Evolutionary conservation across 495 filamentous ascomycete species (phyloP).

Genomic region (Neurospora sublineolata): DNA sequence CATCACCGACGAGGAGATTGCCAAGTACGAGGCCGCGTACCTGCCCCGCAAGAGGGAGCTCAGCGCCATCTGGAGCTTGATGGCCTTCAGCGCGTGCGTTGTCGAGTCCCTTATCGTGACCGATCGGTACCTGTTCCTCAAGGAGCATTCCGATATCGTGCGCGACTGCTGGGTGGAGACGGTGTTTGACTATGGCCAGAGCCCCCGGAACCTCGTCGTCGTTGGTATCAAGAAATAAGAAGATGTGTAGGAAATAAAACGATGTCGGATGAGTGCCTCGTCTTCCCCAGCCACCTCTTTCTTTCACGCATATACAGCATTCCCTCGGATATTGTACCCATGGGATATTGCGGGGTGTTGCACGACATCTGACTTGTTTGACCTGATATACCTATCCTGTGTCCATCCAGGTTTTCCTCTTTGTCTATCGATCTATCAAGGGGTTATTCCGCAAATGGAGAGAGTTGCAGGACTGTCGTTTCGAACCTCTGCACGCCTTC

Average conservation of each 20-base stretch:
- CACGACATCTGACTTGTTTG: background rate
- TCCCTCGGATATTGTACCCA: background rate
- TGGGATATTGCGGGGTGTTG: background rate
- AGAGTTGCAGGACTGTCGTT: background rate
- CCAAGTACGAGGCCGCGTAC: slow-evolving; percentile 53
- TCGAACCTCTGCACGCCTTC: background rate
- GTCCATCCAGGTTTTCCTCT: background rate
- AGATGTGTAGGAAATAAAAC: background rate
- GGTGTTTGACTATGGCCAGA: slow-evolving; percentile 82
- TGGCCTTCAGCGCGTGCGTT: slow-evolving; percentile 86
- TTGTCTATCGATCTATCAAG: background rate
- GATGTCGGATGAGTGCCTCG: background rate
- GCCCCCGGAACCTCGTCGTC: slow-evolving; percentile 79
- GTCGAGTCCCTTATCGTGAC: slow-evolving; percentile 84
- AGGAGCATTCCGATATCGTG: slow-evolving; percentile 57
- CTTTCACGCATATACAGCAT: background rate
- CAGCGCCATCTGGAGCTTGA: slow-evolving; percentile 78
- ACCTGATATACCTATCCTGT: background rate
- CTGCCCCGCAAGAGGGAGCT: slow-evolving; percentile 64
- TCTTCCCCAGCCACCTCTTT: background rate
- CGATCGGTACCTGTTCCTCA: slow-evolving; percentile 83
- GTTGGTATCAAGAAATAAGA: slow-evolving; percentile 68
- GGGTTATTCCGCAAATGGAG: background rate
- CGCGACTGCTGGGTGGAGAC: slow-evolving; percentile 79
- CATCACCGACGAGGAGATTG: slow-evolving; percentile 64